phyloP scores from a whole-genome alignment of 352 stramenopile species.

The Phytophthora idaei region DNA sequence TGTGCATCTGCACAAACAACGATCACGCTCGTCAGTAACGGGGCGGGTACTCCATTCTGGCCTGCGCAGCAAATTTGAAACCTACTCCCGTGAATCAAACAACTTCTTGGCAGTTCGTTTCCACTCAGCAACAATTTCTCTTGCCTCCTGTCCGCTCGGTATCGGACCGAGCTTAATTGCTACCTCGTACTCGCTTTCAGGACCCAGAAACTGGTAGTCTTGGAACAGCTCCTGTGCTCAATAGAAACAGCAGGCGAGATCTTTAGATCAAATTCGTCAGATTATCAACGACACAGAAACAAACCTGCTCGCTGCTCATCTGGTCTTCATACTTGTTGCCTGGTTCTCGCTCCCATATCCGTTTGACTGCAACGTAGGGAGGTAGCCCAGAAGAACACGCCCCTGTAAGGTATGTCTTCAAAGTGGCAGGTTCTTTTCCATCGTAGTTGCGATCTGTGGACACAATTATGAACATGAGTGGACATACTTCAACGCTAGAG shows the following conservation, averaged over 20 bases:
- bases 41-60: not conserved
- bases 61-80: constrained; percentile 4
- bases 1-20: constrained; percentile 44
- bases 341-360: constrained; percentile 74
- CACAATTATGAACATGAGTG: constrained; percentile 3
- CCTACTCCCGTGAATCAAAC: constrained; percentile 61
- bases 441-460: constrained; percentile 68
- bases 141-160: constrained; percentile 44
- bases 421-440: constrained; percentile 37
- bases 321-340: constrained; percentile 88
- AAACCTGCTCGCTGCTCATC: constrained; percentile 73
- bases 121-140: constrained; percentile 67
- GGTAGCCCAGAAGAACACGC: constrained; percentile 48
- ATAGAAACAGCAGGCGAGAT: constrained; percentile 6
- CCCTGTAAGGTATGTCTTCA: constrained; percentile 60
- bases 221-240: constrained; percentile 75
- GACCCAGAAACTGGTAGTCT: constrained; percentile 85
- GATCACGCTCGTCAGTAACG: constrained; percentile 5
- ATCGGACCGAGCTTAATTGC: constrained; percentile 77
- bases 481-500: not conserved
- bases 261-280: constrained; percentile 7
- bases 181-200: constrained; percentile 77
- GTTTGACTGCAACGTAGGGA: constrained; percentile 69
- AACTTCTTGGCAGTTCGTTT: constrained; percentile 48
- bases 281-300: not conserved